A percentile compares a stretch with the other conserved stretches of the same genome.
phyloP scores from a whole-genome alignment of 495 filamentous ascomycete species.

The Collariella sp. region DNA sequence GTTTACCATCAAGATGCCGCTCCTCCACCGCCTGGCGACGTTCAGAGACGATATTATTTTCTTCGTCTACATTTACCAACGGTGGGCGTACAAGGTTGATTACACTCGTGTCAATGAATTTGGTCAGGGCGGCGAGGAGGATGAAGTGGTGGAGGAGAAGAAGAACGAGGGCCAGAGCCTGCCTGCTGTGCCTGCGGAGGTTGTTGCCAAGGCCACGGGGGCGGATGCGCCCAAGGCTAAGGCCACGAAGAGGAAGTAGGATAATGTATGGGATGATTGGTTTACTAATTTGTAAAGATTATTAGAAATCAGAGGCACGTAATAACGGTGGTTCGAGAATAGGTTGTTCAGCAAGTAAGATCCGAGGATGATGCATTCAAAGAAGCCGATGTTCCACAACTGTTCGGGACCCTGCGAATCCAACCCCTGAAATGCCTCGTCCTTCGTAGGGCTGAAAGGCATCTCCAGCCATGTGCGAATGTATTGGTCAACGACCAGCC shows the following conservation, averaged over 20 bases:
- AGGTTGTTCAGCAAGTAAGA: not conserved
- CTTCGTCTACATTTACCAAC: slow-evolving; percentile 96
- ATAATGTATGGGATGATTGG: not conserved
- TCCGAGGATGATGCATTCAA: not conserved
- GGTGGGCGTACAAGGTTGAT: slow-evolving; percentile 87
- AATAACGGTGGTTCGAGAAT: not conserved
- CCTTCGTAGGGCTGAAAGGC: slow-evolving; percentile 13
- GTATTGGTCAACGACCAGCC: slow-evolving; percentile 1
- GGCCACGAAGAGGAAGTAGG: slow-evolving; percentile 39
- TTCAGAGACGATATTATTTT: slow-evolving; percentile 95
- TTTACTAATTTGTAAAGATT: not conserved
- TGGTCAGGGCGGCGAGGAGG: slow-evolving; percentile 80
- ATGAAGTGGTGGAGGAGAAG: slow-evolving; percentile 26
- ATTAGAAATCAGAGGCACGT: not conserved
- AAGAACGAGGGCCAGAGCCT: slow-evolving; percentile 12
- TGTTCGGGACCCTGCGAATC: not conserved
- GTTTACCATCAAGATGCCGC: slow-evolving; percentile 98
- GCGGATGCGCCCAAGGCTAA: slow-evolving; percentile 31
- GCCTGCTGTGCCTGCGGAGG: slow-evolving; percentile 15
- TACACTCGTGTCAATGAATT: slow-evolving; percentile 94
- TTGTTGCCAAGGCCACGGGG: slow-evolving; percentile 32
- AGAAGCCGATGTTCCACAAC: not conserved
- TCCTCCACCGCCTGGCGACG: slow-evolving; percentile 88
- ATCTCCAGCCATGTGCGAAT: not conserved
- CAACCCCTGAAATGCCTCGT: not conserved